Base-by-base conservation (phyloP, 345 rosid genomes). In the Citrus hindsii region DNA sequence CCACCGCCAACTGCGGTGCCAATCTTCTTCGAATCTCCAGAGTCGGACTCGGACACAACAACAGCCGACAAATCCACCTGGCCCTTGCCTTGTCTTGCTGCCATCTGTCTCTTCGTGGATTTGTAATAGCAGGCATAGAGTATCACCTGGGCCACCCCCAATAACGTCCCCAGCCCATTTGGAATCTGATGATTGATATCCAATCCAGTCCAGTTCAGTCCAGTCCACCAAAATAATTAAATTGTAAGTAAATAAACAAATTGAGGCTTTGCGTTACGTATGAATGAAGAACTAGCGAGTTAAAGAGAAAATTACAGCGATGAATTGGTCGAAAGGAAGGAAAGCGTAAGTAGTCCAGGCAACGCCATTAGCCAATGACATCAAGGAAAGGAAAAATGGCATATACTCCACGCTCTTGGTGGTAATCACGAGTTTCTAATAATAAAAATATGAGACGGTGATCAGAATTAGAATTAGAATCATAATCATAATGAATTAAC, bases 391-490 rank as follows among this genome's bases (percentile, higher is more conserved):
- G 73, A 30, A 85, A 76, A 95, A 87, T 62, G 99, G 99, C 99
- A 95, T 95, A 62, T 85, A 95, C 84, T 92, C 97, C 84, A 93
- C 98, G 61, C 98, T 95, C 79, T 92, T 92, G 14, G 97, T 90
- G 9, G 80, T 72, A 12, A 92, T 90, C 82, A 93, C 99, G 87
- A 88, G 64, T 89, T 91, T 95, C 99, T 95, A 46, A 46, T 13
- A 46, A 13, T 3, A 46, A 46, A 46, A 46, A 46, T 13, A 46
- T 3, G 14, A 46, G 51, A 46, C 14, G 51, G 51, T 0, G 18
- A 46, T 46, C 51, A 46, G 51, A 3, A 46, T 46, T 3, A 46
- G 16, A 6, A 35, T 35, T 35, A 35, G 37, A 35, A 46, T 46
- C 51, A 46, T 9, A 40, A 46, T 46, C 51, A 46, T 2, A 40